These are phyloP conservation scores for Botryobasidium botryosum DNA, from an alignment of 768 basidiomycete species.

Conservation along the genomic window DNA sequence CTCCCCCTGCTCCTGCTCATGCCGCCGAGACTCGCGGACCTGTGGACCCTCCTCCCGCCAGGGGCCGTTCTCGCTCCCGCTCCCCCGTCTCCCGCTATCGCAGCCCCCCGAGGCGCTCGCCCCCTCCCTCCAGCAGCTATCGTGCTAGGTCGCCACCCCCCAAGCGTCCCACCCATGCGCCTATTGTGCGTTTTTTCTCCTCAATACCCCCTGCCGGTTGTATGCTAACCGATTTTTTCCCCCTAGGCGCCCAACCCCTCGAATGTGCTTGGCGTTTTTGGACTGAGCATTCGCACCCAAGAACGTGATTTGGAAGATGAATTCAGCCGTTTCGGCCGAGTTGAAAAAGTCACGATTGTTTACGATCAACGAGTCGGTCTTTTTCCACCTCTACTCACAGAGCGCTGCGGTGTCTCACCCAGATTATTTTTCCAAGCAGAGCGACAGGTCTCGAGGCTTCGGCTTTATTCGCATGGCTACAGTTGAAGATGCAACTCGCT, in stretches of 20 bases:
- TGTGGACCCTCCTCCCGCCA: constrained; percentile 34
- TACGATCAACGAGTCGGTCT: constrained; percentile 68
- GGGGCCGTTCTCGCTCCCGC: constrained; percentile 49
- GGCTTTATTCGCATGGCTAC: constrained; percentile 91
- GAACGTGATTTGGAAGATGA: constrained; percentile 92
- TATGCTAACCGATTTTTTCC: constrained; percentile 20
- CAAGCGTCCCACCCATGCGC: constrained; percentile 51
- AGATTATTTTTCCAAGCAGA: constrained; percentile 24
- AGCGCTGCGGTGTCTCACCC: background rate
- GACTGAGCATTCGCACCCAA: constrained; percentile 85
- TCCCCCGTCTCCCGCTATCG: constrained; percentile 42
- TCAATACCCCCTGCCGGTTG: constrained; percentile 7
- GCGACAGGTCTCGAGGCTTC: constrained; percentile 92
- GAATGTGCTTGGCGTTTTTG: constrained; percentile 90
- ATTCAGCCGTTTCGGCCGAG: constrained; percentile 72
- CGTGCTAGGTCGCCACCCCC: constrained; percentile 42
- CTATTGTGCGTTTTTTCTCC: constrained; percentile 36
- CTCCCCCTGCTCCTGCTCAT: constrained; percentile 12
- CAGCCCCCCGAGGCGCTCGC: constrained; percentile 27
- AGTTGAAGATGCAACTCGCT: constrained; percentile 74
- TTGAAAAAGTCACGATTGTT: constrained; percentile 91
- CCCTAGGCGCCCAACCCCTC: constrained; percentile 69
- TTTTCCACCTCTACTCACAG: background rate
- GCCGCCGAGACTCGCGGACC: constrained; percentile 13
- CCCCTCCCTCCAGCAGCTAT: constrained; percentile 20